Base-by-base conservation (phyloP, 2,329 filamentous ascomycete genomes). In the Didymellaceae sp. region DNA sequence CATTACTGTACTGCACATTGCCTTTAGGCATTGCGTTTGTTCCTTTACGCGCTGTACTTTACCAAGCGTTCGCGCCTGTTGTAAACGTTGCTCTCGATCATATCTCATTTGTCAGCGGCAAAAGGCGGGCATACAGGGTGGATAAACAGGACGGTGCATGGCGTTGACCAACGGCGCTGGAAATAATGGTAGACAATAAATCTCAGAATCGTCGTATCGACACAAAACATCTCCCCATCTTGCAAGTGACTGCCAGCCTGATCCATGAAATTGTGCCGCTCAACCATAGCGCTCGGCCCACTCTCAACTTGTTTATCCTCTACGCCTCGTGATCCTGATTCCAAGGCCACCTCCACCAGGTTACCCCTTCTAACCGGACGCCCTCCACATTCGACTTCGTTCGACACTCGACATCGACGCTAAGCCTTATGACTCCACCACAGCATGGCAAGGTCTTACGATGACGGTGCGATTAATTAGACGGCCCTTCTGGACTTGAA, bases 61-160 rank as follows among this genome's bases (percentile, higher is more conserved):
- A 21, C 26, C 21, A 32, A 25, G 25, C 24, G 25, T 51, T 32
- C 5, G 14, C 37, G 25, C 25, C 25, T 46, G 7, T 20, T 26
- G 5, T 21, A n/a, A 38, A n/a, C 22, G 22, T 17, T 37, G 24
- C 38, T 5, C 16, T 22, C 16, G n/a, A 4, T 18, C n/a, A 18
- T 2, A 26, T 45, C 28, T 46, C 40, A 6, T 50, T 39, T 50
- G 46, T 50, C 20, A 7, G 16, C 8, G n/a, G 9, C 11, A 14
- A 14, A 14, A 14, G 13, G 16, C 16, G 21, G 28, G 21, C 38
- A 22, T 14, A 22, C 13, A 41, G 14, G 5, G 17, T n/a, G 11
- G 31, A 18, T 14, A 26, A 16, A n/a, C 17, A 11, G 24, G 13
- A 4, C 11, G 28, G 14, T 40, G 30, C 18, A 41, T 9, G 30